Evolutionary conservation across 371 early-diverging fungal genomes (phyloP), one percentile per base, ranked within the genome.

Genomic region (Saksenaea vasiformis): DNA sequence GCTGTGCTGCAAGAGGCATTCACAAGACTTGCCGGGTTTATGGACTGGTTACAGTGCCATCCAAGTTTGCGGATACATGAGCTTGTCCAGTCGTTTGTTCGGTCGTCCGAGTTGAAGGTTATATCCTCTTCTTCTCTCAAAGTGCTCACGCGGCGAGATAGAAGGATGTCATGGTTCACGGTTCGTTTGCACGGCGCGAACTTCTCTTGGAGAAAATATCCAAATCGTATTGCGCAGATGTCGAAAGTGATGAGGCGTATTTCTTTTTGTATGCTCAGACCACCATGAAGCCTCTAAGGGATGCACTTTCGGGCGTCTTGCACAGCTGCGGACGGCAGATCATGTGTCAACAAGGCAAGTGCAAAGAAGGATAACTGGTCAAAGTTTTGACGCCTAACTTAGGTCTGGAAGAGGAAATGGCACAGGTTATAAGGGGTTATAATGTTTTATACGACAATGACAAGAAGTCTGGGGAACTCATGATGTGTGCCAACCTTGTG

Each of bases 41-140:
- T 86, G 76, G 71, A 79, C 17, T 83, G 77, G 61, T 31, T 84
- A 5, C 73, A 73, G 19, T 58, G 74, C 13, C 85, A 86, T 62
- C 84, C 85, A 17, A 61, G 65, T 0, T 57, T 86, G 5, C 69
- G 71, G 3, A 47, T 70, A 8, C 84, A 82, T 66, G 82, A 82
- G 35, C 58, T 82, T 34, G 74, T 86, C 1, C 71, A 74, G 54
- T 74, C 77, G 2, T 86, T 86, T 58, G 80, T 85, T 43, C 67
- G 81, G 27, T 72, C 79, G 39, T 69, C 72, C 2, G 76, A 77
- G 27, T 61, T 82, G 36, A 70, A 76, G 70, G 80, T 80, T 47
- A 47, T 22, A 19, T 22, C 11, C 10, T 22, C 22, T 47, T 47
- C 24, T 59, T 15, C 19, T 4, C 17, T 31, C 11, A 53, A 34